Evolutionary conservation across 306 rosid species (phyloP).

Genomic region (Lathyrus aphaca): DNA sequence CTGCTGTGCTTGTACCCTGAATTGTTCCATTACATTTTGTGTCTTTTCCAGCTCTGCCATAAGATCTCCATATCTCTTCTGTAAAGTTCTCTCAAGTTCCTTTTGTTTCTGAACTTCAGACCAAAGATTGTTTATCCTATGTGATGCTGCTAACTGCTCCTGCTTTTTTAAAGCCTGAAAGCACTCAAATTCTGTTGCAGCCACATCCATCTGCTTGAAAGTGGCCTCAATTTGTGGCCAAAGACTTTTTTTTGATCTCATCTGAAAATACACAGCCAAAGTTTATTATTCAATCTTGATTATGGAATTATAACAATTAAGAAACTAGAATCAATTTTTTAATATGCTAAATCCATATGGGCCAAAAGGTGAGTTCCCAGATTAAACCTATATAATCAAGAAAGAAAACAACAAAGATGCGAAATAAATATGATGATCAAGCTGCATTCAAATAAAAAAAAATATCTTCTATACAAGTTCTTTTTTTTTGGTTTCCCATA

Average conservation of each 20-base stretch:
- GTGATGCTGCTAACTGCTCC: conserved; percentile 79
- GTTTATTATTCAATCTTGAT: neutral
- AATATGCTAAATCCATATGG: conserved; percentile 18
- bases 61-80: conserved; percentile 72
- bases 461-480: neutral
- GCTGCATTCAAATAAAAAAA: neutral
- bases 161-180: conserved; percentile 83
- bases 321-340: conserved; percentile 8
- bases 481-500: no score
- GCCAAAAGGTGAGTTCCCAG: neutral
- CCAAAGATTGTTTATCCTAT: conserved; percentile 71
- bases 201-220: conserved; percentile 83
- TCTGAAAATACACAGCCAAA: conserved; percentile 50
- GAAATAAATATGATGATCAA: conserved; percentile 4
- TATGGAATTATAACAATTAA: conserved; percentile 8
- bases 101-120: conserved; percentile 84
- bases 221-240: conserved; percentile 93
- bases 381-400: conserved; percentile 4
- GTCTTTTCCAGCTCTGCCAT: conserved; percentile 59
- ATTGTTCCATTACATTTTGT: conserved; percentile 52
- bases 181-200: conserved; percentile 90
- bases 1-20: conserved; percentile 51
- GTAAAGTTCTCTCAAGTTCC: conserved; percentile 78
- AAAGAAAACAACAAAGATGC: neutral
- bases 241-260: conserved; percentile 66